These are phyloP conservation scores for Annulohypoxylon moriforme DNA, from an alignment of 495 filamentous ascomycete genomes.

Conservation along the genomic window DNA sequence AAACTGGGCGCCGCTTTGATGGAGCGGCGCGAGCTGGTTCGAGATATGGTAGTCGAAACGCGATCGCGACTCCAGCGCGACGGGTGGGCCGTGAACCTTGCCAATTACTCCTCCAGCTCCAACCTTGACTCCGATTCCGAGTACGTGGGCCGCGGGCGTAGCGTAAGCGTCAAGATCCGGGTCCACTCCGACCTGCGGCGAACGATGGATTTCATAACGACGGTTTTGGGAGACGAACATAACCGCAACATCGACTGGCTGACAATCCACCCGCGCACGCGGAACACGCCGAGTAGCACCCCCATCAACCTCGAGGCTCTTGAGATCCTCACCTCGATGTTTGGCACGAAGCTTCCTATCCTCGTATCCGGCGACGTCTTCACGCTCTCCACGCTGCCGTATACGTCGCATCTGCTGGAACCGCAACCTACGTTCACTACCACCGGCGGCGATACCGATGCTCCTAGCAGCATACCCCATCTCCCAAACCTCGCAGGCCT, in stretches of 20 bases:
- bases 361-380: constrained; percentile 74
- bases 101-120: constrained; percentile 45
- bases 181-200: constrained; percentile 68
- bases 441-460: constrained; percentile 33
- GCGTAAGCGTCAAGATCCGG: constrained; percentile 74
- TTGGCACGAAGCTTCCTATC: constrained; percentile 61
- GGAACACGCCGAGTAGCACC: constrained; percentile 63
- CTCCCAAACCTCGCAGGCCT: constrained; percentile 61
- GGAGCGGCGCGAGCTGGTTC: constrained; percentile 67
- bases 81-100: constrained; percentile 56
- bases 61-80: constrained; percentile 56
- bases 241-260: constrained; percentile 66
- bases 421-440: constrained; percentile 44
- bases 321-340: constrained; percentile 60
- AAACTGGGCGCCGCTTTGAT: constrained; percentile 72
- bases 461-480: constrained; percentile 19
- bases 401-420: constrained; percentile 51
- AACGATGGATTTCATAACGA: constrained; percentile 63
- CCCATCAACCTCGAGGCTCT: constrained; percentile 71
- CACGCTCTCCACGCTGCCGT: constrained; percentile 58
- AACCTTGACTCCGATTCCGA: too few relatives aligned
- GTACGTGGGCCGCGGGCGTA: constrained; percentile 45
- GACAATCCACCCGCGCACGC: constrained; percentile 71
- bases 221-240: constrained; percentile 58
- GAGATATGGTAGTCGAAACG: constrained; percentile 66